Base-by-base conservation (phyloP, 108 stramenopile species). In the Parietichytrium sp. region DNA sequence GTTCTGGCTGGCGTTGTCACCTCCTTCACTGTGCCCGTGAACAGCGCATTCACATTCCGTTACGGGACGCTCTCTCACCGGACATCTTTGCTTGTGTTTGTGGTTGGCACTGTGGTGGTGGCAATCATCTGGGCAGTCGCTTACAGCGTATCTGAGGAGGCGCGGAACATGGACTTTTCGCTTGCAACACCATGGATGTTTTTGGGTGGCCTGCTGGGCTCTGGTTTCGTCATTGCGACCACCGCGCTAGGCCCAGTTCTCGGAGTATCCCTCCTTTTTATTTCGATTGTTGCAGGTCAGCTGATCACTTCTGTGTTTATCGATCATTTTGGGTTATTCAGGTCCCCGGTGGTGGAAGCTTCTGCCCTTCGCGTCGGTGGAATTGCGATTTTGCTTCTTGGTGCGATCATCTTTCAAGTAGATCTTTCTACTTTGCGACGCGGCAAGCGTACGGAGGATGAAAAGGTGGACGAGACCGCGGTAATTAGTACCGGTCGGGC, bases 271-370 rank as follows among this genome's bases (percentile, higher is more conserved):
- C 42, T 36, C 38, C 45, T 72, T 20, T 7, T 72, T 0, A 25
- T 72, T 20, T 36, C 25, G 2, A 42, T 72, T 1, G 42, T 72
- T 7, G 18, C 25, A 45, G 61, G 61, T n/a, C 61, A 72, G 42
- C 61, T 72, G 38, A 45, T 72, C 20, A 72, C 45, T 33, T 72
- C 61, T 0, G 38, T 72, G 23, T 72, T 72, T 72, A 72, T 72
- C 33, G 61, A 72, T 27, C 6, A 6, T 25, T 72, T 72, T 27
- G 61, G 61, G 10, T 42, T 72, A 6, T 72, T 72, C 33, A 25
- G n/a, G 38, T 72, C 61, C 42, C 10, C 29, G n/a, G 12, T 10
- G 3, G 20, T 72, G 10, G 15, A n/a, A n/a, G 42, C 20, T 6
- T 33, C 61, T 10, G 29, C 61, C 8, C 10, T 72, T 33, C 61